Conservation (phyloP, 176 grass and related monocot species). For the Triticum dicoccoides region DNA sequence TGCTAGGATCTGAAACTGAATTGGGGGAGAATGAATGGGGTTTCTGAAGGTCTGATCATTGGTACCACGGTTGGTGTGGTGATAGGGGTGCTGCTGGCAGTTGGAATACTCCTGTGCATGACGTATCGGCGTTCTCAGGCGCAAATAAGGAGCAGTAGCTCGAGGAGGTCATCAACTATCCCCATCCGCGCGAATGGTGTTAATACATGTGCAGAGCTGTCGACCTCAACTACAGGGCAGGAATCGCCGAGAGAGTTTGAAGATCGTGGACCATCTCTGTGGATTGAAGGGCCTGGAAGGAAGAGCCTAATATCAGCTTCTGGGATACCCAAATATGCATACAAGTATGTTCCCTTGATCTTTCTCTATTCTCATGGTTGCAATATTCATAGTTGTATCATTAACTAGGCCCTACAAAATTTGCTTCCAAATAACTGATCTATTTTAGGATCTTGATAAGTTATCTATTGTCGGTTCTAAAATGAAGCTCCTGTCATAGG, state of each 20-base stretch:
- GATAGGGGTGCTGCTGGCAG: constrained; percentile 74
- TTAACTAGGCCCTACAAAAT: not conserved
- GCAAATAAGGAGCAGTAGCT: constrained; percentile 67
- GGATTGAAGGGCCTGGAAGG: constrained; percentile 54
- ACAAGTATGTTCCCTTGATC: constrained; percentile 60
- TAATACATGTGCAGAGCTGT: constrained; percentile 45
- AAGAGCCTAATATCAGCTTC: constrained; percentile 71
- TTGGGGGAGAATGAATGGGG: constrained; percentile 41
- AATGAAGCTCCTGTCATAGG: not conserved
- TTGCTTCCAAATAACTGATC: constrained; percentile 11
- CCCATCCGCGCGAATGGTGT: constrained; percentile 62
- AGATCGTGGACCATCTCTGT: constrained; percentile 35
- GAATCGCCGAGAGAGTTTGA: constrained; percentile 54
- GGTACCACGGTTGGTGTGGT: constrained; percentile 68
- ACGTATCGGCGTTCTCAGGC: constrained; percentile 52
- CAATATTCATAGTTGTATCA: not conserved
- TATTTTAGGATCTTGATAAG: constrained; percentile 3
- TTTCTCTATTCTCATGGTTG: constrained; percentile 7
- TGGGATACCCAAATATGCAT: constrained; percentile 90
- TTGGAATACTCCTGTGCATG: constrained; percentile 61
- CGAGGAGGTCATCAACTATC: constrained; percentile 68
- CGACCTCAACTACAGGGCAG: constrained; percentile 61
- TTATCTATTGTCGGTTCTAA: constrained; percentile 1
- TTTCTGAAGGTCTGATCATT: constrained; percentile 68
- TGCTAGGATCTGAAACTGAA: constrained; percentile 8